Evolutionary conservation across 257 asterid genomes (phyloP), one percentile per base, ranked within the genome.

Genomic region (Ophiorrhiza pumila): DNA sequence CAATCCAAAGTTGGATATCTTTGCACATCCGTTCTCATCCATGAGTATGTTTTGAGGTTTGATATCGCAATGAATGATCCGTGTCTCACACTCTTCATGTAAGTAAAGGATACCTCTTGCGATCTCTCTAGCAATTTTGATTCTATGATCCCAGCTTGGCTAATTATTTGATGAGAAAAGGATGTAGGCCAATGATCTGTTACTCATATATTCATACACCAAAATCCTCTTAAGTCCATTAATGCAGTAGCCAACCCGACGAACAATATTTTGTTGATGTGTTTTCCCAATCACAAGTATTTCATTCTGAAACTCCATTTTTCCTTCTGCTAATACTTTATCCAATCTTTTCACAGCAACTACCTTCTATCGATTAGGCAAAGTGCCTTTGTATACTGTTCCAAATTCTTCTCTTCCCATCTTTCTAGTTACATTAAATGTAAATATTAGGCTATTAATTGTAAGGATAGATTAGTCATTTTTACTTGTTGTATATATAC

Each of bases 181-280:
- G 56, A 82, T 8, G 65, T 79, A 76, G 2, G 85, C 82, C 0
- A 89, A 80, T 1, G 92, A 87, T 62, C 92, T 90, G 31, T 85
- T 86, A 81, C 76, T 74, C 92, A 89, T 87, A 66, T 77, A 87
- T 43, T 87, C 96, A 9, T 82, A 82, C 64, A 85, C 89, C 64
- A 89, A 55, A 5, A 89, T 68, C 74, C 85, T 87, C 18, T 73
- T 81, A 23, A 76, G 41, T 25, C 85, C 85, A 0, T 87, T 82
- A 7, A 72, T 23, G 61, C 90, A 87, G 70, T 83, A 89, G 27
- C 95, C 90, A 3, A 89, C 75, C 13, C 87, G 78, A 11, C 80
- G 69, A 66, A 87, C 95, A 2, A 87, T 87, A 61, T 87, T 89
- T 0, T 82, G 80, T 12, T 89, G 92, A 62, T 87, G 85, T 4